Evolutionary conservation across 129 eudicot species (phyloP).

Genomic region (Arctium lappa): DNA sequence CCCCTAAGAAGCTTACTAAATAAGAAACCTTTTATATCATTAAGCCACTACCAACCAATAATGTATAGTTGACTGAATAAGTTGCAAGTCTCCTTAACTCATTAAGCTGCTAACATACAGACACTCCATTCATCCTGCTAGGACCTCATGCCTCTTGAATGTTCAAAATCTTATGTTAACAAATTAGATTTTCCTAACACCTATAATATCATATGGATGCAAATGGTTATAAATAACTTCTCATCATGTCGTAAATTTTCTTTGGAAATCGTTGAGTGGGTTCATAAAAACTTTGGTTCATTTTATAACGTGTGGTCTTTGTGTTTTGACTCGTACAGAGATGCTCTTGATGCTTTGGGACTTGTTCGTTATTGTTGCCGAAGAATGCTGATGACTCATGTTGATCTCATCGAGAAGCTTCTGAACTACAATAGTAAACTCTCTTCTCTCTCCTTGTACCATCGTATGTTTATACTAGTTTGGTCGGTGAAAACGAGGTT

Average conservation of each 20-base stretch:
- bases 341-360: slow-evolving; percentile 86
- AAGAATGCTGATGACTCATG: slow-evolving; percentile 98
- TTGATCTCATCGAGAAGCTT: slow-evolving; percentile 97
- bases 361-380: slow-evolving; percentile 92
- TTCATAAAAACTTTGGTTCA: neutral
- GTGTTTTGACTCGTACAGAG: slow-evolving; percentile 44
- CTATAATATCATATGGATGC: neutral
- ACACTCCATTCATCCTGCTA: too few species aligned
- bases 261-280: neutral
- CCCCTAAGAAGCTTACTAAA: too few species aligned
- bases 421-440: slow-evolving; percentile 79
- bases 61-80: too few species aligned
- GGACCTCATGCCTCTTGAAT: neutral
- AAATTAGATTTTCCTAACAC: neutral
- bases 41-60: too few species aligned
- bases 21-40: too few species aligned
- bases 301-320: neutral
- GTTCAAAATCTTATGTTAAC: neutral
- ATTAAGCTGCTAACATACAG: too few species aligned
- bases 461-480: neutral
- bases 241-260: neutral
- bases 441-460: slow-evolving; percentile 11
- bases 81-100: too few species aligned
- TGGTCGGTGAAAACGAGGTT: neutral
- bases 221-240: neutral